phyloP scores from a whole-genome alignment of 768 basidiomycete genomes.

The Macrolepiota albuminosa region DNA sequence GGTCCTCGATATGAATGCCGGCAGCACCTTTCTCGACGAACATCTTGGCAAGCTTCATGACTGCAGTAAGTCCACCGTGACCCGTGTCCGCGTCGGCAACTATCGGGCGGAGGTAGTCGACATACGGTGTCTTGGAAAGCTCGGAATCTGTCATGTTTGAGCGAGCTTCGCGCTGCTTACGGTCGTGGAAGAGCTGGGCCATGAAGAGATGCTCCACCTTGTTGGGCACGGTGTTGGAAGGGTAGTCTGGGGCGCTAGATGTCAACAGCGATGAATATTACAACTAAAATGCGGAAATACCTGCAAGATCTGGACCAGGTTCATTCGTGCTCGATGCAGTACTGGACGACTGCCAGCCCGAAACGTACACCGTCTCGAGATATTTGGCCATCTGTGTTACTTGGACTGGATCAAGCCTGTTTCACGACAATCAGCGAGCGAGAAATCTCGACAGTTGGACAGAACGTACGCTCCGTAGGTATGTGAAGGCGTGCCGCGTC shows the following conservation, averaged over 20 bases:
- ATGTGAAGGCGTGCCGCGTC: constrained; percentile 77
- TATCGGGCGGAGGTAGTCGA: constrained; percentile 93
- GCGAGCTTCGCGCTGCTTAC: constrained; percentile 87
- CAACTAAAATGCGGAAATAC: constrained; percentile 31
- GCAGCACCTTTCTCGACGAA: constrained; percentile 99
- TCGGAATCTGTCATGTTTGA: constrained; percentile 65
- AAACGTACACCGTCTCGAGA: constrained; percentile 98
- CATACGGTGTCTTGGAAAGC: constrained; percentile 59
- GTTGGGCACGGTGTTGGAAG: constrained; percentile 97
- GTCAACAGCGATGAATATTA: neutral
- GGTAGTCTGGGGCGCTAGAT: constrained; percentile 63
- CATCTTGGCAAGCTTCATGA: constrained; percentile 98
- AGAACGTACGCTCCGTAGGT: constrained; percentile 97
- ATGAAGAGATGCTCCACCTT: constrained; percentile 98
- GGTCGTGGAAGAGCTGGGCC: constrained; percentile 98
- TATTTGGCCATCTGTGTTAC: constrained; percentile 99
- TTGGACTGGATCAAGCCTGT: constrained; percentile 93
- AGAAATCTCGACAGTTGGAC: neutral
- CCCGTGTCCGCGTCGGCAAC: constrained; percentile 98
- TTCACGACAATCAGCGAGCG: neutral
- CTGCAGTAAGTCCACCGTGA: constrained; percentile 95
- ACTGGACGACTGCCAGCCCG: constrained; percentile 92
- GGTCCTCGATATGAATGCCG: constrained; percentile 97
- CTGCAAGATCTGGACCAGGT: constrained; percentile 97
- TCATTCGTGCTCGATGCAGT: constrained; percentile 93